Conservation (phyloP, 129 eudicot species). For the sunflower (Helianthus annuus) region HanXRQr2.0-SUNRISE NC_035435.2:129771672-129772171, state of each 20-base stretch:
- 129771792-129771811: neutral
- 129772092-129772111: slow-evolving; percentile 80
- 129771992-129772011: neutral
- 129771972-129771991: neutral
- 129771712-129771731: too few relatives aligned
- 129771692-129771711: too few relatives aligned
- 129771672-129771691: too few relatives aligned
- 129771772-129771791: too few relatives aligned
- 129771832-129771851: neutral
- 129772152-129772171: too few relatives aligned
- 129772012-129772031: neutral
- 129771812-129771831: neutral
- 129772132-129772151: neutral
- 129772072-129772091: slow-evolving; percentile 82
- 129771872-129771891: slow-evolving; percentile 99
- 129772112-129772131: slow-evolving; percentile 89
- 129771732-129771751: too few relatives aligned
- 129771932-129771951: slow-evolving; percentile 95
- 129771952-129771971: slow-evolving; percentile 27
- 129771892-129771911: slow-evolving; percentile 98
- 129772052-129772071: slow-evolving; percentile 84
- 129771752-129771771: too few relatives aligned
- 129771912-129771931: slow-evolving; percentile 90
- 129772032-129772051: slow-evolving; percentile 15
- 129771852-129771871: slow-evolving; percentile 96